phyloP scores from a whole-genome alignment of 140 eudicot species.

The Cichorium intybus region DNA sequence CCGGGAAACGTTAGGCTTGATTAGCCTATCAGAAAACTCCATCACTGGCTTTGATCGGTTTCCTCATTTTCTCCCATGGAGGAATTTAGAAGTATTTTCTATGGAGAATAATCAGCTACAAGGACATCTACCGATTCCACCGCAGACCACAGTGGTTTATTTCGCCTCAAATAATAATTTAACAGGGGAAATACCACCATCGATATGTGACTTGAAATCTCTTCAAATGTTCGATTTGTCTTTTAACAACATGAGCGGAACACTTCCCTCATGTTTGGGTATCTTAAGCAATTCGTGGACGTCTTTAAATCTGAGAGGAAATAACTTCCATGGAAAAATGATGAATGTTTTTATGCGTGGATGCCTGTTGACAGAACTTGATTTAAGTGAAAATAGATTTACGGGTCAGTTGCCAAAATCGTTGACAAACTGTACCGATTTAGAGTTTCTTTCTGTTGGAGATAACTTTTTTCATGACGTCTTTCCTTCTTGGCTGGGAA shows the following conservation, averaged over 20 bases:
- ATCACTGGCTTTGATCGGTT: too few relatives aligned
- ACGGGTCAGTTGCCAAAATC: too few relatives aligned
- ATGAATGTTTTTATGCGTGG: too few relatives aligned
- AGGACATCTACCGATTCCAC: too few relatives aligned
- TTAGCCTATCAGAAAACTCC: too few relatives aligned
- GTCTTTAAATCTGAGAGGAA: too few relatives aligned
- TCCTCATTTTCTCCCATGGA: background rate
- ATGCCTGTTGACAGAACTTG: conserved; percentile 19
- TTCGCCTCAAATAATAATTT: conserved; percentile 1
- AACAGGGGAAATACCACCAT: conserved; percentile 18
- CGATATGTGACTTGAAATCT: conserved; percentile 11
- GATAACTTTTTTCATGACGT: conserved; percentile 15
- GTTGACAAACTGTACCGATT: too few relatives aligned
- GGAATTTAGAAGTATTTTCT: too few relatives aligned
- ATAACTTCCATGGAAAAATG: too few relatives aligned
- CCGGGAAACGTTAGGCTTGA: too few relatives aligned
- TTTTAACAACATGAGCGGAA: conserved; percentile 28
- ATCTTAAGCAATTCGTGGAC: conserved; percentile 12
- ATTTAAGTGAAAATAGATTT: conserved; percentile 27
- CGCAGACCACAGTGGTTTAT: too few relatives aligned
- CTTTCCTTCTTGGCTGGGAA: conserved; percentile 33
- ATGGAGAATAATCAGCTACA: too few relatives aligned
- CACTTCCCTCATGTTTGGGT: conserved; percentile 34
- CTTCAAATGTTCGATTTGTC: conserved; percentile 19
- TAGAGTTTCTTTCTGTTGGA: conserved; percentile 22